Evolutionary conservation across 2,329 filamentous ascomycete genomes (phyloP), one percentile per base, ranked within the genome.

Genomic region (Lachnellula suecica): DNA sequence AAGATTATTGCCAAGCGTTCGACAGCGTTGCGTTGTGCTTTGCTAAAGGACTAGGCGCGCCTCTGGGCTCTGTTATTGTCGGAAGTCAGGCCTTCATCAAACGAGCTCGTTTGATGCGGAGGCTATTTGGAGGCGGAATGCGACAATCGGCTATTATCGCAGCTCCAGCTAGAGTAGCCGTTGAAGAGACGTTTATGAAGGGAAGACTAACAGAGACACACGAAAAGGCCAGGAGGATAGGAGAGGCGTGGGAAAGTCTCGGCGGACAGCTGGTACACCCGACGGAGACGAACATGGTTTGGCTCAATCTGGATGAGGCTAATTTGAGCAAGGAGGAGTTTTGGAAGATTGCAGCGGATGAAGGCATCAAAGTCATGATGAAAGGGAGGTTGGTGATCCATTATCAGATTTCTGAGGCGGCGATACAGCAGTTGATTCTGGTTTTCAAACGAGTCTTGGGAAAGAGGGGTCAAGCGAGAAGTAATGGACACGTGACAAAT

Each of bases 21-120:
- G 88, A 94, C 66, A 89, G 83, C 47, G 74, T 93, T 13, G 88
- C 81, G 58, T 72, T 94, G 22, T 93, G 88, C 66, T 91, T 94
- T 64, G 88, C 84, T 43, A 94, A 95, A 68, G 89, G 89, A 0
- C 78, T 94, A 0, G 90, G 89, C 3, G 89, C 90, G 0, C 90
- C 90, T 0, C 84, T 92, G 41, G 90, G 89, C 2, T 88, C 84
- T 63, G 84, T 93, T 25, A 71, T 94, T 8, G 82, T 91, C 1
- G 83, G 84, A 0, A 57, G 43, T n/a, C 52, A 86, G 69, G 51
- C 80, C 74, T 44, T 75, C 71, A 53, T 84, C 63, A 82, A 83
- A 63, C 81, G 84, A 47, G 83, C 85, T 4, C 74, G 87, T 15
- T 89, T 88, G 83, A 78, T 91, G 23, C 78, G 90, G 51, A 95